Conservation (phyloP, 2,329 filamentous ascomycete species). For the Exophiala sideris region DNA sequence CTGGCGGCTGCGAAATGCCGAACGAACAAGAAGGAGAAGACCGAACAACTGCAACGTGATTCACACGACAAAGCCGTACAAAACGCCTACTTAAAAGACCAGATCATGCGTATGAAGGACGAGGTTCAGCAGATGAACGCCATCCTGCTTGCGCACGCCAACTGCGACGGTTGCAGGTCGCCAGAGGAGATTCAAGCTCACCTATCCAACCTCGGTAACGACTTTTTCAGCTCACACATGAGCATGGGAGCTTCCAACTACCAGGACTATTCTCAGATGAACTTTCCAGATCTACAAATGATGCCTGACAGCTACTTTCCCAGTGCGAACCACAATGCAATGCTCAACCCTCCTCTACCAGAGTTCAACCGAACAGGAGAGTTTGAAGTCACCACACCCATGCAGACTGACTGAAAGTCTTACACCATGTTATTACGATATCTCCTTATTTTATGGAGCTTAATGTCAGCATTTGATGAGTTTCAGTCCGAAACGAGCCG, state of each 20-base stretch:
- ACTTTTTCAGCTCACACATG: slow-evolving; percentile 25
- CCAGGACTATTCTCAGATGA: slow-evolving; percentile 14
- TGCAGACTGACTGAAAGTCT: slow-evolving; percentile 23
- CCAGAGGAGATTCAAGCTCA: slow-evolving; percentile 28
- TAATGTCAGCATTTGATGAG: too few relatives aligned
- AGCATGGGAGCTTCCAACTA: slow-evolving; percentile 9
- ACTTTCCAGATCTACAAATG: slow-evolving; percentile 14
- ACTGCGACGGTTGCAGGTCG: slow-evolving; percentile 28
- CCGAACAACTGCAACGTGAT: slow-evolving; percentile 27
- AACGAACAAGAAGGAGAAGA: slow-evolving; percentile 30
- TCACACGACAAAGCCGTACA: slow-evolving; percentile 29
- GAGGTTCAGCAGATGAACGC: slow-evolving; percentile 30
- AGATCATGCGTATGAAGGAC: slow-evolving; percentile 29
- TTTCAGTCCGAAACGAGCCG: too few relatives aligned
- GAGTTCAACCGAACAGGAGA: slow-evolving; percentile 28
- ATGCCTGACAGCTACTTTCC: slow-evolving; percentile 23
- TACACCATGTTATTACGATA: too few relatives aligned
- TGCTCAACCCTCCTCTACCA: slow-evolving; percentile 27
- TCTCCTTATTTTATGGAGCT: too few relatives aligned
- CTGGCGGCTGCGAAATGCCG: slow-evolving; percentile 30
- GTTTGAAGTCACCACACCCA: slow-evolving; percentile 27
- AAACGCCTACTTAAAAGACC: slow-evolving; percentile 29
- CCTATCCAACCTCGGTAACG: slow-evolving; percentile 25
- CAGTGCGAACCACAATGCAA: slow-evolving; percentile 1
- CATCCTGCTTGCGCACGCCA: slow-evolving; percentile 26